phyloP scores from a whole-genome alignment of 257 asterid species.

The Ophiorrhiza pumila region DNA sequence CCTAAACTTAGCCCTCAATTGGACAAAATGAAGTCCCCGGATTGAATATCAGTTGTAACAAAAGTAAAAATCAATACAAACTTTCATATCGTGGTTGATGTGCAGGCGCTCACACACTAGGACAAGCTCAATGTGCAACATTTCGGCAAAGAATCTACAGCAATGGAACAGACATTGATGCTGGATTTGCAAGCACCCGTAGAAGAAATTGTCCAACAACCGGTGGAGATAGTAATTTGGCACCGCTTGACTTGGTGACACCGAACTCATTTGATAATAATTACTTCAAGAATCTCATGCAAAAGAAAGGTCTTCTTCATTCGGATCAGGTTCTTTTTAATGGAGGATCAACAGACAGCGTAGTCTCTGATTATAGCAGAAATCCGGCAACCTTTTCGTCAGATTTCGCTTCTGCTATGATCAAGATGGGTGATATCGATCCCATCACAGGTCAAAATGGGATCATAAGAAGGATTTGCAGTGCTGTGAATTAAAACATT shows the following conservation, averaged over 20 bases:
- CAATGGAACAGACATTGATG: slow-evolving; percentile 34
- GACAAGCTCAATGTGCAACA: slow-evolving; percentile 27
- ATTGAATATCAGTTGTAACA: no score
- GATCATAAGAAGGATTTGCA: slow-evolving; percentile 31
- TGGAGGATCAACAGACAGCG: slow-evolving; percentile 19
- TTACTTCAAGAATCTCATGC: slow-evolving; percentile 22
- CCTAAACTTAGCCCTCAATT: no score
- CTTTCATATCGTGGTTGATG: no score
- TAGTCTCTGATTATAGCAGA: slow-evolving; percentile 19
- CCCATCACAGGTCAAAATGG: slow-evolving; percentile 29
- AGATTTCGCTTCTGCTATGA: slow-evolving; percentile 26
- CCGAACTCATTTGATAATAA: neutral
- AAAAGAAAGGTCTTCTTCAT: slow-evolving; percentile 22
- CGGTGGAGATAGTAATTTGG: slow-evolving; percentile 23
- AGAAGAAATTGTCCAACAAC: slow-evolving; percentile 23
- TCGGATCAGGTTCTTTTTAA: slow-evolving; percentile 30
- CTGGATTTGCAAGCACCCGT: slow-evolving; percentile 31
- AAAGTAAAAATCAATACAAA: no score
- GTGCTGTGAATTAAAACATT: slow-evolving; percentile 22
- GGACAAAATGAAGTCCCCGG: no score
- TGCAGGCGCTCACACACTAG: slow-evolving; percentile 35
- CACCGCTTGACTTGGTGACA: slow-evolving; percentile 18
- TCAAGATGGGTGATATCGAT: slow-evolving; percentile 31
- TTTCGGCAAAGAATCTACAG: slow-evolving; percentile 24
- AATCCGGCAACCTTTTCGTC: slow-evolving; percentile 9